Conservation (phyloP, 306 rosid genomes). For the Inga leiocalycina region DNA sequence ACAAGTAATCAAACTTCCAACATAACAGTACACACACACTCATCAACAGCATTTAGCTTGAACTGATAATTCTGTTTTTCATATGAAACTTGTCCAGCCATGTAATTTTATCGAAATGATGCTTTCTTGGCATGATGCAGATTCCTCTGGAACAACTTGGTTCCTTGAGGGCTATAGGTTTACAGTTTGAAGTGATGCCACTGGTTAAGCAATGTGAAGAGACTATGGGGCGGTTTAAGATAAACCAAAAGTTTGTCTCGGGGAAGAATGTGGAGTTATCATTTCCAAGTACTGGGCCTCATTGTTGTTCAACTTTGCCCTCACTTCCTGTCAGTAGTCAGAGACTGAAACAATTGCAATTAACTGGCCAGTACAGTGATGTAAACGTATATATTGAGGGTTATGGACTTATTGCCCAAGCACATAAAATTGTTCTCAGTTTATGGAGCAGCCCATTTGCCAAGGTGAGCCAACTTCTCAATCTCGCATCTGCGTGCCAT, state of each 20-base stretch:
- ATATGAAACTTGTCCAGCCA: not conserved
- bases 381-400: conserved; percentile 65
- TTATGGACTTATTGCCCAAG: conserved; percentile 61
- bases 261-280: conserved; percentile 65
- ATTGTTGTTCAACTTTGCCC: conserved; percentile 61
- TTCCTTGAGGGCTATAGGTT: conserved; percentile 71
- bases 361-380: conserved; percentile 72
- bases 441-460: conserved; percentile 91
- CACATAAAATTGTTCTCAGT: conserved; percentile 85
- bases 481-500: not conserved
- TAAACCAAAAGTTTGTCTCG: conserved; percentile 53
- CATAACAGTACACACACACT: not conserved
- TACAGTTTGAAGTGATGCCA: conserved; percentile 70
- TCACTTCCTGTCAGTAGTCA: conserved; percentile 59
- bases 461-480: conserved; percentile 57
- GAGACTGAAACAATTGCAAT: conserved; percentile 61
- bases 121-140: conserved; percentile 46
- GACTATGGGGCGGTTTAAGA: conserved; percentile 57
- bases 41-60: not conserved
- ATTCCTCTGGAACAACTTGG: conserved; percentile 65
- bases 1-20: not conserved
- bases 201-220: conserved; percentile 88
- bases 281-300: conserved; percentile 60
- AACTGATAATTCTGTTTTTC: conserved; percentile 6
- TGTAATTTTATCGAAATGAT: conserved; percentile 3